A percentile compares a stretch with the other conserved stretches of the same genome.
Evolutionary conservation across 2,329 filamentous ascomycete species (phyloP).

Genomic region (Rutstroemia sp.): DNA sequence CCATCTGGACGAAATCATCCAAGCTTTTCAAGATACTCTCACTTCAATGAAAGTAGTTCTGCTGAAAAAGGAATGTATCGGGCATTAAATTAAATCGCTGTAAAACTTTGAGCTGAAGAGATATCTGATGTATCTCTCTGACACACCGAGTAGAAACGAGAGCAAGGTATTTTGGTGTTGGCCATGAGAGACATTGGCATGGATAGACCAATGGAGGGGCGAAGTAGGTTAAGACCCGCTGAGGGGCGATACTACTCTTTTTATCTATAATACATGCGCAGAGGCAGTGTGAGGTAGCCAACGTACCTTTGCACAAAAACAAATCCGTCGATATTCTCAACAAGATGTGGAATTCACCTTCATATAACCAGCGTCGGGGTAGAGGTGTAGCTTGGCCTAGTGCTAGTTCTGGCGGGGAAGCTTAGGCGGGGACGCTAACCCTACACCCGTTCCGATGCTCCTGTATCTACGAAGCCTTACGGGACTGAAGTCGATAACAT

Average conservation of each 20-base stretch:
- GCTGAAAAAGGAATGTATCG: too few relatives aligned
- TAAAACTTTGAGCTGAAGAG: too few relatives aligned
- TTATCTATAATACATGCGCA: too few relatives aligned
- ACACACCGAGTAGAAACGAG: too few relatives aligned
- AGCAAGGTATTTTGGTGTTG: too few relatives aligned
- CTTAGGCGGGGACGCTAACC: background rate
- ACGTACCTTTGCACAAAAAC: background rate
- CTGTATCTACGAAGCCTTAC: slow-evolving; percentile 7
- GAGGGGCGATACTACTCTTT: too few relatives aligned
- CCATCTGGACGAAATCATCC: too few relatives aligned
- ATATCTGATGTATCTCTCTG: too few relatives aligned
- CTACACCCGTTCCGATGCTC: background rate
- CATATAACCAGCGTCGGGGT: background rate
- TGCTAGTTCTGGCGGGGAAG: background rate
- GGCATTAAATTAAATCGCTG: too few relatives aligned
- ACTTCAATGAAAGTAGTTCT: too few relatives aligned
- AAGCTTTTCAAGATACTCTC: too few relatives aligned
- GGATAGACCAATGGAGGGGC: background rate
- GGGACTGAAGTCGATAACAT: slow-evolving; percentile 16
- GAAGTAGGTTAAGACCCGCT: background rate
- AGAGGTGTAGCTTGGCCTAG: background rate
- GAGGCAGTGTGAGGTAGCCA: background rate
- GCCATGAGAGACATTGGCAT: background rate
- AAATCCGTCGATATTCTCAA: background rate
- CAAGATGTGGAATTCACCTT: background rate